Conservation (phyloP, 2,329 filamentous ascomycete species). For the Fusarium pseudonygamai region DNA sequence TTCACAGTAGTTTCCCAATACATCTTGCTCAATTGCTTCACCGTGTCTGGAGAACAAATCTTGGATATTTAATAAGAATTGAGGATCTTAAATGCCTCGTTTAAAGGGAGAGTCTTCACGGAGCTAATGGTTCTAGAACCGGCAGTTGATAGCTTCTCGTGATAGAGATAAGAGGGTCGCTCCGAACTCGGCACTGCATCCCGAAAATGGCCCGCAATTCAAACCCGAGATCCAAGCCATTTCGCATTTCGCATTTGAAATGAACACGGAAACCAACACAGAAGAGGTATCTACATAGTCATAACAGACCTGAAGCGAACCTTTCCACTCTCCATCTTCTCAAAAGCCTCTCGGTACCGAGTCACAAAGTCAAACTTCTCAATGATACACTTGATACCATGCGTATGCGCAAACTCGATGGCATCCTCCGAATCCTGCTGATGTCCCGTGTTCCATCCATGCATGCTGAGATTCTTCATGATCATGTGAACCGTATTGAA, state of each 20-base stretch:
- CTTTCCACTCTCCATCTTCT: constrained; percentile 52
- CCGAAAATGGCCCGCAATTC: neutral
- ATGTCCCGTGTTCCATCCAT: constrained; percentile 71
- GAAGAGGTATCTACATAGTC: constrained; percentile 5
- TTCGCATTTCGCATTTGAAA: neutral
- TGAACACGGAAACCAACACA: neutral
- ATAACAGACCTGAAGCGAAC: constrained; percentile 58
- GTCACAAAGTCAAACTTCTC: constrained; percentile 68
- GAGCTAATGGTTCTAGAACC: neutral
- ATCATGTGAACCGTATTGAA: constrained; percentile 56
- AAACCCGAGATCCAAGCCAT: neutral
- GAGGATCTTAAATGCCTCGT: neutral
- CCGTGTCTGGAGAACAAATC: neutral
- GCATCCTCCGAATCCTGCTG: constrained; percentile 72
- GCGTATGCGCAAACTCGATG: constrained; percentile 69
- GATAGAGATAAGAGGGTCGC: neutral
- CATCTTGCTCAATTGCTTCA: fast-evolving
- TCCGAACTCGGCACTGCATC: neutral
- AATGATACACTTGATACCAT: constrained; percentile 71
- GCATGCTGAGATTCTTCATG: constrained; percentile 64
- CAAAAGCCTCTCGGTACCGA: constrained; percentile 56
- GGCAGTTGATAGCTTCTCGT: neutral
- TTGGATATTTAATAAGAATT: neutral
- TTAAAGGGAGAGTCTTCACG: no score
- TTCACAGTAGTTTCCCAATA: neutral